Conservation (phyloP, 2,329 filamentous ascomycete genomes). For the Coniochaeta hoffmannii region DNA sequence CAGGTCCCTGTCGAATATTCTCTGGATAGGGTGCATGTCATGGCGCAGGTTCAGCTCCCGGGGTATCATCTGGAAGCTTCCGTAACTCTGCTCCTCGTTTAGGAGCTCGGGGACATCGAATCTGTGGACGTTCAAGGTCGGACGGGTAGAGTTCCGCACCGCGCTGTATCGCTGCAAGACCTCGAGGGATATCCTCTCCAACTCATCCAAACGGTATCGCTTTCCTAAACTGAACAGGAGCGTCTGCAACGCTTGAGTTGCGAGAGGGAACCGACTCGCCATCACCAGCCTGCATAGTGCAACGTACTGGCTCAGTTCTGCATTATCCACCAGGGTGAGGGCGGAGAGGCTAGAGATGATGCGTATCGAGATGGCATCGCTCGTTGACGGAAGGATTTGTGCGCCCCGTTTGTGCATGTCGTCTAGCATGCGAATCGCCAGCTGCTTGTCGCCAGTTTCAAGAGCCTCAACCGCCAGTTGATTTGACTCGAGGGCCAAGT, state of each 20-base stretch:
- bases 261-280: constrained; percentile 30
- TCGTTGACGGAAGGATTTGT: constrained; percentile 14
- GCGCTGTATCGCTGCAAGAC: constrained; percentile 31
- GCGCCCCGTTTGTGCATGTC: constrained; percentile 28
- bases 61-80: constrained; percentile 27
- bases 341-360: constrained; percentile 21
- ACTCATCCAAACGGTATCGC: constrained; percentile 33
- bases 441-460: constrained; percentile 16
- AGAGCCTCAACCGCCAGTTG: constrained; percentile 22
- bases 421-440: constrained; percentile 25
- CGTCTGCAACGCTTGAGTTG: constrained; percentile 32
- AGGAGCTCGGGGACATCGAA: constrained; percentile 31
- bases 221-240: constrained; percentile 37
- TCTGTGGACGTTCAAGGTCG: constrained; percentile 34
- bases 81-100: constrained; percentile 19
- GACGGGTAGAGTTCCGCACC: constrained; percentile 16
- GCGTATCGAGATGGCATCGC: constrained; percentile 18
- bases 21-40: constrained; percentile 37
- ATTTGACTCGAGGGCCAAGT: constrained; percentile 23
- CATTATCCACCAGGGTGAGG: constrained; percentile 12
- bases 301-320: constrained; percentile 22
- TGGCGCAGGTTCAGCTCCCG: constrained; percentile 33
- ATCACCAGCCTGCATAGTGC: constrained; percentile 27
- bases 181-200: constrained; percentile 35
- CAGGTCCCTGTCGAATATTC: constrained; percentile 34